These are phyloP conservation scores for Linum trigynum DNA, from an alignment of 345 rosid species.

Conservation along the genomic window DNA sequence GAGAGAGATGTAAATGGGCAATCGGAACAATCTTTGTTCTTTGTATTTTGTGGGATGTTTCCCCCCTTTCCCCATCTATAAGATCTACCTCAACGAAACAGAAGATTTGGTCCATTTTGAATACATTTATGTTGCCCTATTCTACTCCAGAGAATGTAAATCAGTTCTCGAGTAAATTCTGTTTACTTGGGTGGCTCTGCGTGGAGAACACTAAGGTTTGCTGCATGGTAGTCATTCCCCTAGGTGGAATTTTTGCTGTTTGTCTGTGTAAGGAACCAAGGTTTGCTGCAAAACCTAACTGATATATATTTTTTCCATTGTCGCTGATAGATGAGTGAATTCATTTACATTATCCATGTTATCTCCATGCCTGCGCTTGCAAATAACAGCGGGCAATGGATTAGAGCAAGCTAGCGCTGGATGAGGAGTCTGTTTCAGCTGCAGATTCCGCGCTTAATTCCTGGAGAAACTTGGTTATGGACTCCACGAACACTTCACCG, in stretches of 20 bases:
- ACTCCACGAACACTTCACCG: conserved; percentile 15
- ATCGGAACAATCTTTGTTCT: background rate
- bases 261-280: background rate
- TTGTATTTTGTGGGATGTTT: background rate
- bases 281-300: background rate
- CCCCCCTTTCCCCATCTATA: background rate
- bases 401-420: background rate
- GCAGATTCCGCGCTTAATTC: conserved; percentile 11
- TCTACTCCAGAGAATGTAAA: background rate
- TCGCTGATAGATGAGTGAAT: background rate
- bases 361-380: background rate
- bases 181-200: background rate
- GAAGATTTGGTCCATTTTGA: too few relatives aligned
- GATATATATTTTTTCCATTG: background rate
- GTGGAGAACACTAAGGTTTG: background rate
- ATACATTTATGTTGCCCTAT: too few relatives aligned
- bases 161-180: background rate
- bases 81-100: too few relatives aligned
- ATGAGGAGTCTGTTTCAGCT: conserved; percentile 8
- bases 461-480: conserved; percentile 17
- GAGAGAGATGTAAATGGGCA: background rate
- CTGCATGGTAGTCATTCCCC: background rate
- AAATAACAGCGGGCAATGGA: background rate
- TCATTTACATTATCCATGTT: background rate
- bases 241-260: background rate